These are phyloP conservation scores for Climacium dendroides DNA, from an alignment of 225 moss, liverwort and hornwort genomes.

Conservation along the genomic window DNA sequence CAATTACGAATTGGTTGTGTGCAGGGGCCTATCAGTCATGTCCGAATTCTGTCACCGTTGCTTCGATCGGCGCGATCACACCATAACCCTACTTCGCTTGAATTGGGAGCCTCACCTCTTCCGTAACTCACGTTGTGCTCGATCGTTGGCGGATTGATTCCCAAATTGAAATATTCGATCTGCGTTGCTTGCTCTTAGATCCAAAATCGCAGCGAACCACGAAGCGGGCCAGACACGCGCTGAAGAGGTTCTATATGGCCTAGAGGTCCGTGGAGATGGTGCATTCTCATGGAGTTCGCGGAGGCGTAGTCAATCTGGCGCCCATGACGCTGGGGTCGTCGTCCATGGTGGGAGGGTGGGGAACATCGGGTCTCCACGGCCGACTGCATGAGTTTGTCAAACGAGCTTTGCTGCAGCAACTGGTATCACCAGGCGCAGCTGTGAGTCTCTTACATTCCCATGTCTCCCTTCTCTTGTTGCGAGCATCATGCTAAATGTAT, in stretches of 20 bases:
- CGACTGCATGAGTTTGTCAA: conserved; percentile 48
- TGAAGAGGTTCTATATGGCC: background rate
- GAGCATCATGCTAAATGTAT: background rate
- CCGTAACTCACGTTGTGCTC: background rate
- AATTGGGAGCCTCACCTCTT: background rate
- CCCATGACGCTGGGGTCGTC: conserved; percentile 37
- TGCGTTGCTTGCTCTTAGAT: background rate
- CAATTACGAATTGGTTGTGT: background rate
- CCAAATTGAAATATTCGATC: background rate
- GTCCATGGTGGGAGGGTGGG: conserved; percentile 49
- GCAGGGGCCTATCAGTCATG: background rate
- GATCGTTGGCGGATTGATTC: background rate
- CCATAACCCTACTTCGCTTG: background rate
- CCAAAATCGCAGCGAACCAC: background rate
- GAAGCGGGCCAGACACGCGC: background rate
- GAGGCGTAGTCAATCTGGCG: conserved; percentile 17
- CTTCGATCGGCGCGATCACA: background rate
- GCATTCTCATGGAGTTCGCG: conserved; percentile 28
- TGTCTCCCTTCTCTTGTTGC: background rate
- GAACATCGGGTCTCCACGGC: conserved; percentile 38
- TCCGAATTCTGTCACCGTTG: background rate
- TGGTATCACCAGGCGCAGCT: conserved; percentile 31
- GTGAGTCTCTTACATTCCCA: background rate
- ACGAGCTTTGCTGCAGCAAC: conserved; percentile 33
- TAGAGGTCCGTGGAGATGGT: conserved; percentile 16